phyloP scores from a whole-genome alignment of 2,329 filamentous ascomycete species.

The Didymellaceae sp. region DNA sequence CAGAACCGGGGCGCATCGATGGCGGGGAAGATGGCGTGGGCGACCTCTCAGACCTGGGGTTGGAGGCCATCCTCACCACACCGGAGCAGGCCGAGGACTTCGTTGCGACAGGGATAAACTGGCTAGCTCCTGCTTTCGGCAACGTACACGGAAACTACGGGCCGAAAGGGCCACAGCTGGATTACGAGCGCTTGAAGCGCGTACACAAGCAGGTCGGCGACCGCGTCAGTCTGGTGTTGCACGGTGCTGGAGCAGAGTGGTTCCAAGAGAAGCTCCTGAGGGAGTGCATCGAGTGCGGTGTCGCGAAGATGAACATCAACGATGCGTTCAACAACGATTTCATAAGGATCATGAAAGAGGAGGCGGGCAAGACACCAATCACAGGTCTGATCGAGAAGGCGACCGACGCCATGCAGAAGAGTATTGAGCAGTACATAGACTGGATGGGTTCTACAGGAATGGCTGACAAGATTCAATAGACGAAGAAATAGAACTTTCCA shows the following conservation, averaged over 20 bases:
- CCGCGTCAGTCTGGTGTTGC: slow-evolving; percentile 61
- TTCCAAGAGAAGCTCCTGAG: slow-evolving; percentile 62
- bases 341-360: slow-evolving; percentile 55
- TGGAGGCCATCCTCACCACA: slow-evolving; percentile 70
- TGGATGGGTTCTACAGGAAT: slow-evolving; percentile 51
- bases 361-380: slow-evolving; percentile 59
- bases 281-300: slow-evolving; percentile 61
- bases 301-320: slow-evolving; percentile 66
- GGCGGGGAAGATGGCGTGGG: slow-evolving; percentile 77
- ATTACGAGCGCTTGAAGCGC: slow-evolving; percentile 43
- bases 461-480: slow-evolving; percentile 34
- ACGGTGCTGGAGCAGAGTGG: slow-evolving; percentile 61
- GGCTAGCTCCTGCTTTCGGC: slow-evolving; percentile 76
- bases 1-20: slow-evolving; percentile 74
- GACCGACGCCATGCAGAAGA: slow-evolving; percentile 61
- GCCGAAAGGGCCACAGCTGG: slow-evolving; percentile 61
- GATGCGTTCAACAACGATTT: slow-evolving; percentile 63
- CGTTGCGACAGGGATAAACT: slow-evolving; percentile 73
- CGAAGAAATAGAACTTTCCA: slow-evolving; percentile 5
- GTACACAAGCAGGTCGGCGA: slow-evolving; percentile 59
- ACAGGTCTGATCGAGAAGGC: slow-evolving; percentile 63
- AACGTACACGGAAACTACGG: slow-evolving; percentile 80
- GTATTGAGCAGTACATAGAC: slow-evolving; percentile 64
- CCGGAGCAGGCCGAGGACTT: slow-evolving; percentile 74
- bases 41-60: slow-evolving; percentile 63